Percentiles rank a stretch among this genome's conserved stretches.
phyloP scores from a whole-genome alignment of 805 yeast genomes.

The Starmera amethionina region DNA sequence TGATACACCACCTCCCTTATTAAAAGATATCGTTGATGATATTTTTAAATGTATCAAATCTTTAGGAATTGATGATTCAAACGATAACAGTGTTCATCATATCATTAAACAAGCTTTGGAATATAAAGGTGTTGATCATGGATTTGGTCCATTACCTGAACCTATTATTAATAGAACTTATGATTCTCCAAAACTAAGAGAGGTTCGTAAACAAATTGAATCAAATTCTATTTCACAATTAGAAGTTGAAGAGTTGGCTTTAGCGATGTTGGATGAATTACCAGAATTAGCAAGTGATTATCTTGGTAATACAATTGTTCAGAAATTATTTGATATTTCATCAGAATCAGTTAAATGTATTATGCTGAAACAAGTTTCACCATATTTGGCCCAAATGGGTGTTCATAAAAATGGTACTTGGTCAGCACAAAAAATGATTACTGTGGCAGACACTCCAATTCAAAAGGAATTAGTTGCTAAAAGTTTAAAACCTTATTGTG shows the following conservation, averaged over 20 bases:
- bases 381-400: conserved; percentile 82
- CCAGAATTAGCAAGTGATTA: conserved; percentile 91
- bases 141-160: conserved; percentile 71
- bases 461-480: conserved; percentile 58
- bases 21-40: conserved; percentile 19
- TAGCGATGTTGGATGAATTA: conserved; percentile 78
- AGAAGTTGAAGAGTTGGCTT: conserved; percentile 73
- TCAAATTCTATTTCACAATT: conserved; percentile 37
- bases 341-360: conserved; percentile 64
- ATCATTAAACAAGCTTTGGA: conserved; percentile 33
- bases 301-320: conserved; percentile 92
- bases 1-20: conserved; percentile 10
- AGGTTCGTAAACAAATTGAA: conserved; percentile 69
- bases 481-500: conserved; percentile 70
- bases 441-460: conserved; percentile 52
- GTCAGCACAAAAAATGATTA: conserved; percentile 96
- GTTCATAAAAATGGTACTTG: conserved; percentile 97
- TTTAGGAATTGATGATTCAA: conserved; percentile 23
- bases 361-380: conserved; percentile 70
- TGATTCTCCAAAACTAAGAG: conserved; percentile 84
- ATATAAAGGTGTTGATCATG: conserved; percentile 39
- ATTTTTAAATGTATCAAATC: conserved; percentile 19
- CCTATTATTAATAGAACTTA: conserved; percentile 59
- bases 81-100: conserved; percentile 25
- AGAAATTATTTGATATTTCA: conserved; percentile 70